A percentile compares a stretch with the other conserved stretches of the same genome.
These are phyloP conservation scores for Ophiostoma piceae DNA, from an alignment of 2,329 filamentous ascomycete genomes.

Conservation along the genomic window DNA sequence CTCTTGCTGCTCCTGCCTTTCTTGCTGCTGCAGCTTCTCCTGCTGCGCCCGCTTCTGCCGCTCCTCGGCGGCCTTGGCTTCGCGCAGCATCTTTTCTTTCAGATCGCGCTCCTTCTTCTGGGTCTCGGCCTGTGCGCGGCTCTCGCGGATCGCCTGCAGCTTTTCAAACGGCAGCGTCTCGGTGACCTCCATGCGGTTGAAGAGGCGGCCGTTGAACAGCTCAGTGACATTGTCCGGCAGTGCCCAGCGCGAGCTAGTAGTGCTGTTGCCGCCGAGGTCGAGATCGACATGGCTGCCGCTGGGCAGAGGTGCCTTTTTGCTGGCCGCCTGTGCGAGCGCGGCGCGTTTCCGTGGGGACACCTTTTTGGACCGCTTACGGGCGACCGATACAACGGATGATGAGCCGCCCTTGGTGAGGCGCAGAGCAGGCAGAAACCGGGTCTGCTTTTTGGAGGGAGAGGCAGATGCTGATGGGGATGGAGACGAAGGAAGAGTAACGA, in stretches of 20 bases:
- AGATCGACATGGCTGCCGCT: conserved; percentile 23
- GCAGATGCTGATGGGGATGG: not conserved
- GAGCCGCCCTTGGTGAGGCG: conserved; percentile 11
- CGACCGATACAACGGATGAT: not conserved
- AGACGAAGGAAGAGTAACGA: not conserved
- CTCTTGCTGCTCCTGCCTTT: not conserved
- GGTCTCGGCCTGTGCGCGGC: conserved; percentile 34
- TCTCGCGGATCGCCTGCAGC: conserved; percentile 44
- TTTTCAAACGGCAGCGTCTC: conserved; percentile 54
- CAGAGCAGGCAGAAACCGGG: conserved; percentile 17
- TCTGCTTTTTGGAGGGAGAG: not conserved
- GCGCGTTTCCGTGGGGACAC: not conserved
- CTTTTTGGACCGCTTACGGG: conserved; percentile 11
- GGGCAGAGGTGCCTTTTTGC: not conserved
- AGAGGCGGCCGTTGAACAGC: conserved; percentile 50
- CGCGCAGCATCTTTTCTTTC: conserved; percentile 11
- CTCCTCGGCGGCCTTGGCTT: conserved; percentile 15
- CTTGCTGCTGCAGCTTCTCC: conserved; percentile 10
- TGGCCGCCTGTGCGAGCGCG: not conserved
- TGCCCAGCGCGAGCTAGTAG: conserved; percentile 43
- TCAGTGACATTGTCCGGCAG: conserved; percentile 54
- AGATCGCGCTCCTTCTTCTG: conserved; percentile 21
- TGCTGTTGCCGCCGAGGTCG: conserved; percentile 16
- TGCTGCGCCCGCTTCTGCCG: conserved; percentile 7
- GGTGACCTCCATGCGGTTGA: conserved; percentile 52